Conservation (phyloP, 306 rosid genomes). For the Lithocarpus polystachyus region DNA sequence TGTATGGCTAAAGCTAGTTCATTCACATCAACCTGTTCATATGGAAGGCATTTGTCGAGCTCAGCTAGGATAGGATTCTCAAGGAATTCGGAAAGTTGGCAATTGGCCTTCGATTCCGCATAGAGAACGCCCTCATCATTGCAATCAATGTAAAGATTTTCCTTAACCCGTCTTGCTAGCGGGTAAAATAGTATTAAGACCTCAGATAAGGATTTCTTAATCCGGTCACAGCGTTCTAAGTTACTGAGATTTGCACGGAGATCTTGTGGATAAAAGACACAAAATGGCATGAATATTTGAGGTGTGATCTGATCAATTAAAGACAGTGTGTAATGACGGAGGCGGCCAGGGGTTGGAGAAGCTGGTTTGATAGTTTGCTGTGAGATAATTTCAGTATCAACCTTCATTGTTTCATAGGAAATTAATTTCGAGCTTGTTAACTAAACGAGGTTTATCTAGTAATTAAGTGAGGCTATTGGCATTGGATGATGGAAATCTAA, state of each 20-base stretch:
- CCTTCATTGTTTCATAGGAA: neutral
- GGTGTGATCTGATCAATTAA: conserved; percentile 25
- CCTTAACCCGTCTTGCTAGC: neutral
- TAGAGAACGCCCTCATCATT: conserved; percentile 2
- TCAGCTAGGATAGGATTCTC: neutral
- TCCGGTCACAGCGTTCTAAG: neutral
- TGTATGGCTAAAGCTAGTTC: conserved; percentile 19
- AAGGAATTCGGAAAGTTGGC: neutral
- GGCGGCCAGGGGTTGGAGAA: conserved; percentile 19
- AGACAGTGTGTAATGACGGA: conserved; percentile 19
- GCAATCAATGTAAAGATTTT: conserved; percentile 4
- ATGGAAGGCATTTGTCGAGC: conserved; percentile 10
- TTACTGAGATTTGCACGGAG: neutral
- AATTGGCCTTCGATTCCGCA: conserved; percentile 4
- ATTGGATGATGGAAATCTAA: neutral
- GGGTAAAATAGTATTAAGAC: conserved; percentile 12
- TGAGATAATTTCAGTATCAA: neutral
- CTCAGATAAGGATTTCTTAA: conserved; percentile 8
- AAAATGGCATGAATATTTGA: conserved; percentile 13
- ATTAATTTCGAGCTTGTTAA: neutral
- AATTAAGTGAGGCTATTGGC: neutral
- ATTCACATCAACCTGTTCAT: neutral
- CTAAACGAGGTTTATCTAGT: neutral
- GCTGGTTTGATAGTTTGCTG: conserved; percentile 21
- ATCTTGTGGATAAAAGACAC: conserved; percentile 11